Evolutionary conservation across 192 early-diverging fungal species (phyloP), one percentile per base, ranked within the genome.

Genomic region (Chytriomyces confervae): DNA sequence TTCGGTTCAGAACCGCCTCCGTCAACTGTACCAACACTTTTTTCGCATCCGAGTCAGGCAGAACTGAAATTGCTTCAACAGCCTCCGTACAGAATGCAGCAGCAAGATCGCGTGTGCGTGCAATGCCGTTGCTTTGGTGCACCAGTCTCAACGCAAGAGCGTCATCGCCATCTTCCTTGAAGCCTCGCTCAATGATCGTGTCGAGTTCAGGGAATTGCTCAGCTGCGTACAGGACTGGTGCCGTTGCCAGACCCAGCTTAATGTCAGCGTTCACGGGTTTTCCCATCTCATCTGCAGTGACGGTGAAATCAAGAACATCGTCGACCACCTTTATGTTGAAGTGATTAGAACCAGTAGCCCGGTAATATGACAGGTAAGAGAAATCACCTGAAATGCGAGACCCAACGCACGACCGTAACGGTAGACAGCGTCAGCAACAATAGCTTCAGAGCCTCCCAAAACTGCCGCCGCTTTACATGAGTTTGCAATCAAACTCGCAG

Each of bases 261-360:
- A 97, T 81, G 70, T 96, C 96, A 1, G 96, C 95, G 48, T 95
- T 94, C 5, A 89, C 92, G 27, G 95, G 95, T 82, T 98, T 98
- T 36, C 96, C 97, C 70, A 97, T 81, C 62, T 93, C 87, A 44
- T 91, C 86, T 1, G 91, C 85, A 16, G 89, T 84, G 8, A 89
- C 89, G 0, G 92, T 91, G 82, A 99, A 99, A 69, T 96, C 95
- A 5, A 96, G 86, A 88, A 97, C 86, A 77, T 99, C 97, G 82
- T 97, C 94, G 5, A 97, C 88, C 10, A 96, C 78, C 91, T 84
- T 77, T 66, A 29, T 60, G 64, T 10, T 24, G 61, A 53, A 72
- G 36, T 64, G n/a, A n/a, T 68, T 46, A 45, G 1, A 46, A n/a
- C 24, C 2, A 16, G 24, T 20, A 63, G 6, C 50, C 9, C 5